Evolutionary conservation across 371 early-diverging fungal species (phyloP).

Genomic region (Neoconidiobolus thromboides): DNA sequence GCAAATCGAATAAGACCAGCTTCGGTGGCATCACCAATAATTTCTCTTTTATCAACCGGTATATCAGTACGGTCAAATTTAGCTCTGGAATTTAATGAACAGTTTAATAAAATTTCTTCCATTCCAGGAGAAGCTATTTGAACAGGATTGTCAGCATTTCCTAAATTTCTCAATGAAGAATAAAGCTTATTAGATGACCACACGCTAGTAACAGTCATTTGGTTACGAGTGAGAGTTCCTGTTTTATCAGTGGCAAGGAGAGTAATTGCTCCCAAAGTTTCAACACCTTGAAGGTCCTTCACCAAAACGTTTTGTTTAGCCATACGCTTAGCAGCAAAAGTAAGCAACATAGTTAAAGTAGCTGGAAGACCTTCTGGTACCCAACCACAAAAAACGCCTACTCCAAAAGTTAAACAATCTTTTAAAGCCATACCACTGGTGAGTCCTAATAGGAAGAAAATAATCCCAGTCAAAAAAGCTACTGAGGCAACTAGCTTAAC

Average conservation of each 20-base stretch:
- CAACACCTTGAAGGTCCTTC: constrained; percentile 85
- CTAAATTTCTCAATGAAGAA: too few species aligned
- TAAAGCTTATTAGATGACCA: constrained; percentile 23
- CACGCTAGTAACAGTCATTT: constrained; percentile 51
- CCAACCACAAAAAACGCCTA: constrained; percentile 46
- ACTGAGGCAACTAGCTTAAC: constrained; percentile 38
- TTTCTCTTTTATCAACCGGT: constrained; percentile 47
- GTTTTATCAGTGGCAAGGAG: constrained; percentile 90
- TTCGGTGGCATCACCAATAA: constrained; percentile 85
- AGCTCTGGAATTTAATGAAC: constrained; percentile 57
- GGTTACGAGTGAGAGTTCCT: constrained; percentile 81
- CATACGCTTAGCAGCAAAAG: constrained; percentile 89
- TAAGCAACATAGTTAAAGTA: constrained; percentile 72
- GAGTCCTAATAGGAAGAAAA: constrained; percentile 28
- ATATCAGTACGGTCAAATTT: constrained; percentile 72
- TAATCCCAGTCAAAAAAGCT: constrained; percentile 23
- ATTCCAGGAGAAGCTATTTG: constrained; percentile 31
- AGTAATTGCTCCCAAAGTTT: constrained; percentile 93
- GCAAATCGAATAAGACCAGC: constrained; percentile 70
- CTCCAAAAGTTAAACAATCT: constrained; percentile 38
- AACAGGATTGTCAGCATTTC: constrained; percentile 10
- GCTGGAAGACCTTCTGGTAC: constrained; percentile 54
- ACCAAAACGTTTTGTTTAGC: constrained; percentile 70
- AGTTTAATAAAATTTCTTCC: constrained; percentile 41
- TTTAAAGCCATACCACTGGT: constrained; percentile 19